Percentiles rank a stretch among this genome's conserved stretches.
Evolutionary conservation across 129 eudicot genomes (phyloP).

Genomic region (Chrysanthemum seticuspe): DNA sequence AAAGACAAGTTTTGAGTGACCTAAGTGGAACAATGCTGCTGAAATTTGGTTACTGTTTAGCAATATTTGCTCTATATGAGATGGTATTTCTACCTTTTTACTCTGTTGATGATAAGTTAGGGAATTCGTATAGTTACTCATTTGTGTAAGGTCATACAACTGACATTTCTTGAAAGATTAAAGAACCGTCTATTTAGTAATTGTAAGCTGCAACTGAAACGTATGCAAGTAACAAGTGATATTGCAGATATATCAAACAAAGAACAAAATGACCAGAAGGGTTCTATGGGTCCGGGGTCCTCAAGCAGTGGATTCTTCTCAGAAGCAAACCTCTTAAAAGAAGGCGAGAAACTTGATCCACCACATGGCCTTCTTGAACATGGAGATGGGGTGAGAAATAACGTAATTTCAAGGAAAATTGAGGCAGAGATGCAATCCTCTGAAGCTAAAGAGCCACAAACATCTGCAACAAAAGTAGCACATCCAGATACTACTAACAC

Average conservation of each 20-base stretch:
- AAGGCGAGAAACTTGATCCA: slow-evolving; percentile 42
- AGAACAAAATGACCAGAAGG: slow-evolving; percentile 62
- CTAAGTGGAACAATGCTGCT: too few relatives aligned
- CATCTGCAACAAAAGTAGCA: slow-evolving; percentile 37
- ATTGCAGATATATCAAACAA: slow-evolving; percentile 62
- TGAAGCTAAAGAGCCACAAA: slow-evolving; percentile 44
- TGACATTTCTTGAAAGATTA: background rate
- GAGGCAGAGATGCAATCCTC: slow-evolving; percentile 46
- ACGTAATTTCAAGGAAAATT: slow-evolving; percentile 31
- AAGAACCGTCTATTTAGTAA: background rate
- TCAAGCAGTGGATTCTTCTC: slow-evolving; percentile 39
- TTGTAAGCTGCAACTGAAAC: background rate
- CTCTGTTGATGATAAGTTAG: slow-evolving; percentile 2
- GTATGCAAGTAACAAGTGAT: slow-evolving; percentile 21
- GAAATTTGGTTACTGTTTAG: too few relatives aligned
- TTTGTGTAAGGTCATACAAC: background rate
- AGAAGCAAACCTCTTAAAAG: slow-evolving; percentile 47
- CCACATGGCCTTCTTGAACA: slow-evolving; percentile 38
- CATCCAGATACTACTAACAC: slow-evolving; percentile 46
- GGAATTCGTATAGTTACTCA: background rate
- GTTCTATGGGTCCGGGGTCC: slow-evolving; percentile 44
- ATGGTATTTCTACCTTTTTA: slow-evolving; percentile 10
- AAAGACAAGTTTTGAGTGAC: too few relatives aligned
- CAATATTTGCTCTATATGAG: background rate
- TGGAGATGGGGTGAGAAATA: background rate